Conservation (phyloP, 2,329 filamentous ascomycete genomes). For the Monascus ruber region DNA sequence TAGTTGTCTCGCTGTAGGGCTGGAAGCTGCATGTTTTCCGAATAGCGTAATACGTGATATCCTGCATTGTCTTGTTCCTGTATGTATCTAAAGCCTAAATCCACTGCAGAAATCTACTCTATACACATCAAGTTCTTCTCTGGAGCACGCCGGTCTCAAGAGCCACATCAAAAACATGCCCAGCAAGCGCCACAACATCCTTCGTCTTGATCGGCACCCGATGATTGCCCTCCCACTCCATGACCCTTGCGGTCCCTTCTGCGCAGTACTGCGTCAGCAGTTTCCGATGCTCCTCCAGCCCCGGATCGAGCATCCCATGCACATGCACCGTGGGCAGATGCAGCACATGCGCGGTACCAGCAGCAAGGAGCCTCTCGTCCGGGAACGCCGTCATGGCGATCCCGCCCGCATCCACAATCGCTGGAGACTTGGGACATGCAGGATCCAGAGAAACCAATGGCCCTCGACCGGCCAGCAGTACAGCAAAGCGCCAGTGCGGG, state of each 20-base stretch:
- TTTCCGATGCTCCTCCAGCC: slow-evolving; percentile 47
- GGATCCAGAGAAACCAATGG: slow-evolving; percentile 39
- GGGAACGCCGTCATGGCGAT: slow-evolving; percentile 9
- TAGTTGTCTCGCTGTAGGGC: slow-evolving; percentile 20
- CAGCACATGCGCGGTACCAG: slow-evolving; percentile 27
- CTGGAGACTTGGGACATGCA: slow-evolving; percentile 28
- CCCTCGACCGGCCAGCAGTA: slow-evolving; percentile 50
- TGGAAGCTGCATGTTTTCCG: no score
- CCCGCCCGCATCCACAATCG: neutral
- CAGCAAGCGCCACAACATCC: slow-evolving; percentile 51
- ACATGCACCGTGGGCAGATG: slow-evolving; percentile 55
- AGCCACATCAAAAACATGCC: slow-evolving; percentile 42
- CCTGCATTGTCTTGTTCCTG: no score
- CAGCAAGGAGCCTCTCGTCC: slow-evolving; percentile 4
- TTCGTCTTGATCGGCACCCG: slow-evolving; percentile 55
- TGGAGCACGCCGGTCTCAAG: slow-evolving; percentile 34
- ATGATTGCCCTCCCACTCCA: slow-evolving; percentile 67
- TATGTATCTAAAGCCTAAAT: no score
- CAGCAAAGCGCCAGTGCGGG: slow-evolving; percentile 45
- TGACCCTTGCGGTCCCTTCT: slow-evolving; percentile 39
- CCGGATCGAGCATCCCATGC: slow-evolving; percentile 51
- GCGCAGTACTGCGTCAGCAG: slow-evolving; percentile 51
- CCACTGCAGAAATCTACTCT: no score
- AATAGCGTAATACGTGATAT: no score
- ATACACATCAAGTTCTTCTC: neutral